Percentiles rank a stretch among this genome's conserved stretches.
Conservation (phyloP, 768 basidiomycete species). For the Auriscalpium microsporum region DNA sequence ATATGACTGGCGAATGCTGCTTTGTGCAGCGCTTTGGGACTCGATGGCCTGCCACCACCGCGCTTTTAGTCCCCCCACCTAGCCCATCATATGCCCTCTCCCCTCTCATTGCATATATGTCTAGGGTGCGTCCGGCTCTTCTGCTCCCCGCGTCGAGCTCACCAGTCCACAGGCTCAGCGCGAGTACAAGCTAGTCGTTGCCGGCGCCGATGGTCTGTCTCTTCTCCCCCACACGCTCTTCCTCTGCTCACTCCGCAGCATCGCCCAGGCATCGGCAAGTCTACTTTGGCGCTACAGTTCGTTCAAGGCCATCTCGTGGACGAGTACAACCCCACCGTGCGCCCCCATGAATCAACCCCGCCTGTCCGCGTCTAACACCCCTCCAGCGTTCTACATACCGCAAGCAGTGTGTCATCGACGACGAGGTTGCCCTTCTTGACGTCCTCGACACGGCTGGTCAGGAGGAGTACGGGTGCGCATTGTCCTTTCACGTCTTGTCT, state of each 20-base stretch:
- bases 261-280: slow-evolving; percentile 62
- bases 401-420: slow-evolving; percentile 95
- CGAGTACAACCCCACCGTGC: slow-evolving; percentile 86
- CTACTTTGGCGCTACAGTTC: slow-evolving; percentile 94
- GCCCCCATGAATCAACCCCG: slow-evolving; percentile 9
- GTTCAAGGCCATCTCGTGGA: slow-evolving; percentile 93
- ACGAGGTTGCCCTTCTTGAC: slow-evolving; percentile 93
- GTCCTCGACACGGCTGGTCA: slow-evolving; percentile 97
- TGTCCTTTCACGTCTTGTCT: background rate
- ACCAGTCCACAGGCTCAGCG: slow-evolving; percentile 24
- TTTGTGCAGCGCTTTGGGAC: too few relatives aligned
- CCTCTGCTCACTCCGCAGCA: background rate
- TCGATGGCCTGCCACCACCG: too few relatives aligned
- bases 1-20: too few relatives aligned
- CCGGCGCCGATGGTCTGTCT: slow-evolving; percentile 86
- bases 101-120: too few relatives aligned
- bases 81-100: too few relatives aligned
- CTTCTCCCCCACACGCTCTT: background rate
- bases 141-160: too few relatives aligned
- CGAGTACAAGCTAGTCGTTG: slow-evolving; percentile 98
- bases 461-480: slow-evolving; percentile 89
- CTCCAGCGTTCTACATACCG: slow-evolving; percentile 74
- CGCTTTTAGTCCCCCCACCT: too few relatives aligned
- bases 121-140: too few relatives aligned
- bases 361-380: background rate